These are phyloP conservation scores for Perkinsus marinus DNA, from an alignment of 169 alveolate genomes.

Conservation along the genomic window DNA sequence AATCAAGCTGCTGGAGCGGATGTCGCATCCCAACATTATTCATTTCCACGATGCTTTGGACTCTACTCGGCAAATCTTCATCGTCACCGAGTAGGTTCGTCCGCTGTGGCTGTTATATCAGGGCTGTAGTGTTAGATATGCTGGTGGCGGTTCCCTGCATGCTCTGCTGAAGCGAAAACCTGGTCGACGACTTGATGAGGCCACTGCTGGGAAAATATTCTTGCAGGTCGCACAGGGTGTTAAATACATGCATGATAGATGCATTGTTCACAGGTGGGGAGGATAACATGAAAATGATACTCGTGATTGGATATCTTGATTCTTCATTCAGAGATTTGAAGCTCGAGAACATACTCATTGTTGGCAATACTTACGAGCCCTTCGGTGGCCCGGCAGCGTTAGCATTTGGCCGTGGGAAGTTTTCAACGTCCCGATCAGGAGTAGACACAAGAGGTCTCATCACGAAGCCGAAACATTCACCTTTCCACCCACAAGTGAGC, in stretches of 20 bases:
- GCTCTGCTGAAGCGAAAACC: slow-evolving; percentile 39
- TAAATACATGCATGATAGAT: slow-evolving; percentile 42
- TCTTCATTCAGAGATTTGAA: slow-evolving; percentile 39
- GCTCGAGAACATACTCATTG: slow-evolving; percentile 56
- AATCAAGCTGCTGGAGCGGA: slow-evolving; percentile 39
- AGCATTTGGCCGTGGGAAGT: background rate
- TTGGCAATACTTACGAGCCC: slow-evolving; percentile 15
- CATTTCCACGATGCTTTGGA: slow-evolving; percentile 45
- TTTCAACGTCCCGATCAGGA: background rate
- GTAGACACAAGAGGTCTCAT: background rate
- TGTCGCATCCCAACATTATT: slow-evolving; percentile 44
- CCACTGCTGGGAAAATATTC: slow-evolving; percentile 45
- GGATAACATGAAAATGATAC: background rate
- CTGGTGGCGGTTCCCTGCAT: slow-evolving; percentile 41
- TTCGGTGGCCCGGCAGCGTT: background rate
- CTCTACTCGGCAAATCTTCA: slow-evolving; percentile 11
- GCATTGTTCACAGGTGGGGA: slow-evolving; percentile 32
- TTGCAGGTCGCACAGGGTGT: slow-evolving; percentile 46
- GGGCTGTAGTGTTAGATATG: background rate
- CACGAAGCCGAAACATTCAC: background rate
- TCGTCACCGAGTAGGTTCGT: slow-evolving; percentile 41
- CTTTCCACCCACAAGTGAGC: background rate
- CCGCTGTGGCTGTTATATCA: background rate
- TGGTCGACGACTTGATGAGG: slow-evolving; percentile 41
- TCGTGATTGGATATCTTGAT: background rate